Evolutionary conservation across 2,329 filamentous ascomycete genomes (phyloP).

Genomic region (Colletotrichum euphorbiae): DNA sequence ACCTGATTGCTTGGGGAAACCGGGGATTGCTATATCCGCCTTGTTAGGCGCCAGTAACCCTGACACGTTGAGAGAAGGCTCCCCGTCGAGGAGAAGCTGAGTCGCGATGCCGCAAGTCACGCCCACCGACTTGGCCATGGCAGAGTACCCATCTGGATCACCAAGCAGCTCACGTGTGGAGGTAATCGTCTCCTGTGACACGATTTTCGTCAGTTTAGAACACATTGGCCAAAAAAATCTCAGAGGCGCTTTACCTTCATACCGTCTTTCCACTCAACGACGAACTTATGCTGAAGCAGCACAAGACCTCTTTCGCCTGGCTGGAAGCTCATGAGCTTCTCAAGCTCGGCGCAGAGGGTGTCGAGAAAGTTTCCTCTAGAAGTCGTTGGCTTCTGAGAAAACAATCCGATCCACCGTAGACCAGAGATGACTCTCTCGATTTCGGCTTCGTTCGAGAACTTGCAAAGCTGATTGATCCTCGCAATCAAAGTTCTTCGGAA

Average conservation of each 20-base stretch:
- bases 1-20: not conserved
- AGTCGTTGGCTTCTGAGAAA: constrained; percentile 65
- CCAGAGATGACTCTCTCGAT: constrained; percentile 72
- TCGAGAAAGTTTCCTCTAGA: constrained; percentile 75
- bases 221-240: too few relatives aligned
- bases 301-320: constrained; percentile 72
- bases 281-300: constrained; percentile 75
- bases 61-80: constrained; percentile 71
- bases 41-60: constrained; percentile 83
- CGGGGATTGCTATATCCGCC: constrained; percentile 49
- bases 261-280: constrained; percentile 75
- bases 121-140: constrained; percentile 77
- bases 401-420: constrained; percentile 71
- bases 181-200: constrained; percentile 59
- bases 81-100: constrained; percentile 79
- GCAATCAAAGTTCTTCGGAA: constrained; percentile 56
- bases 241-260: constrained; percentile 44
- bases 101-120: constrained; percentile 78
- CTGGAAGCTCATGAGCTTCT: constrained; percentile 79
- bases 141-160: constrained; percentile 72
- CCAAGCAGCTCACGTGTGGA: constrained; percentile 75
- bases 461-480: constrained; percentile 71
- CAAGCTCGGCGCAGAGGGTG: constrained; percentile 77
- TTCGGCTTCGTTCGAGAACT: constrained; percentile 70
- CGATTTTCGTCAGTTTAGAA: not conserved